Base-by-base conservation (phyloP, 768 basidiomycete genomes). In the Leccinum broughii region DNA sequence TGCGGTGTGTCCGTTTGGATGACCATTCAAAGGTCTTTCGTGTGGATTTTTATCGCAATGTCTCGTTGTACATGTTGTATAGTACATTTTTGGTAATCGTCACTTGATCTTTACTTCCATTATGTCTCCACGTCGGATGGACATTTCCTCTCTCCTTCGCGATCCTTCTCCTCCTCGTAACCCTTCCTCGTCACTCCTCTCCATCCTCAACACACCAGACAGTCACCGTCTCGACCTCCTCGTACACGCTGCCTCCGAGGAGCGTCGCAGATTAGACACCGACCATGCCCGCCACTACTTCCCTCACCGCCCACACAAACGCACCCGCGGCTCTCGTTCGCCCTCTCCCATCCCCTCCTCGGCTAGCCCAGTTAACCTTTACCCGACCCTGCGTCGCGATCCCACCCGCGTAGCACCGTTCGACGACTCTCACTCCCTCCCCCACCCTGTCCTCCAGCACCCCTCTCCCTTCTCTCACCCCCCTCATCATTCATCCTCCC, bases 11-110 rank as follows among this genome's bases (percentile, higher is more conserved):
- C 75, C 77, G 79, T 76, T 79, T 46, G 79, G 84, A 68, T 61
- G 75, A 75, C 79, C 76, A 80, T 92, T 89, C 85, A 85, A 6
- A 61, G 81, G 84, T 77, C 73, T 66, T 58, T 80, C 81, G 81
- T 75, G 71, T 90, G 89, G 86, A 82, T 78, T 24, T 71, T 10
- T 46, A 81, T 82, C 88, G 91, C 91, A 93, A 92, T 91, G 90
- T 92, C 88, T 85, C 83, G 90, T 91, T 85, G 89, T 89, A 92
- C 87, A 92, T 75, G 50, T 51, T n/a, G 9, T 14, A 17, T 26
- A 17, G 7, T 32, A 24, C 50, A 6, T 24, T 50, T 50, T 50
- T 13, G 26, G 49, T 22, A 52, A 34, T 52, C 20, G 4, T 26
- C 0, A 3, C 57, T 34, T 35, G 34, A 13, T 59, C 11, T 58